Evolutionary conservation across 176 grass and related monocot genomes (phyloP), one percentile per base, ranked within the genome.

Genomic region (Hsuehochloa calcarea): DNA sequence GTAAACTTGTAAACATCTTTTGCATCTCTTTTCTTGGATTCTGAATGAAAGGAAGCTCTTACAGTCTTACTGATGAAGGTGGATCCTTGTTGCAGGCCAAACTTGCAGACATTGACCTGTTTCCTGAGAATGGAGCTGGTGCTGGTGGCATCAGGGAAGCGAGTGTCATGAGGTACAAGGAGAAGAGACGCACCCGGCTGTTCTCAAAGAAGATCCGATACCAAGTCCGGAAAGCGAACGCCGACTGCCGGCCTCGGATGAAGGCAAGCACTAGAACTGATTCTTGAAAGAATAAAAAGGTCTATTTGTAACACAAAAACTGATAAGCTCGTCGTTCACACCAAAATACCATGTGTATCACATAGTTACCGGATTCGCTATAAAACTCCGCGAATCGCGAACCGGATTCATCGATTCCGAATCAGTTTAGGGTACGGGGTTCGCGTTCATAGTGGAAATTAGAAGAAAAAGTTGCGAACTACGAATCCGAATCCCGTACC

Each of bases 161-260:
- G 3, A 96, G 93, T 14, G 97, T 99, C 9, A 87, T 99, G 86
- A 79, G 97, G 90, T 99, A 99, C 86, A 99, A 92, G 84, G 97
- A 99, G 92, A 99, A 99, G 85, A 80, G 97, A 86, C 89, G 97
- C 54, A 94, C 58, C 43, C 83, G 97, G 52, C 82, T 99, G 6
- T 99, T 96, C 84, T 92, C 93, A 1, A 99, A 99, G 87, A 99
- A 96, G 86, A 99, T 99, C 80, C 87, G 97, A 26, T 99, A 99
- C 85, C 91, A 99, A 69, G 97, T 99, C 77, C 88, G 97, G 37
- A 99, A 99, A 86, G 87, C 85, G 84, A 99, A 99, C 41, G 97
- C 97, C 1, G 93, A 99, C 89, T 91, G 85, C 20, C 90, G 97
- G 67, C 97, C 97, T 76, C 90, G 97, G 88, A 96, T 99, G 93